Percentiles rank a stretch among this genome's conserved stretches.
Evolutionary conservation across 106 monocot species (phyloP).

Genomic region (Dioscorea alata): DNA sequence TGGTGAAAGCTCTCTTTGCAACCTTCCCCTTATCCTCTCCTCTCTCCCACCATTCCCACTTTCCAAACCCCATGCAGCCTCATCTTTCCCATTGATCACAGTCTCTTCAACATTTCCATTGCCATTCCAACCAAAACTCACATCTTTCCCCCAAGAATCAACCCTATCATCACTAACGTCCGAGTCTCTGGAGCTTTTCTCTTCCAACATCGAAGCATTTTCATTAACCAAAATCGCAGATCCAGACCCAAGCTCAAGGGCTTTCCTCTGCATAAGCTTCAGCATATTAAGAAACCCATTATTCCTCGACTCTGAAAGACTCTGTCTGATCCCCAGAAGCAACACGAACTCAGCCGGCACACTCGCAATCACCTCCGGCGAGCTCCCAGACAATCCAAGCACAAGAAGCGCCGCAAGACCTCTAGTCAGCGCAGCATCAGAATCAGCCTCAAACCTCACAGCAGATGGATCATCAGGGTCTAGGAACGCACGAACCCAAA

Average conservation of each 20-base stretch:
- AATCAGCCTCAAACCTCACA: constrained; percentile 80
- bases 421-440: constrained; percentile 71
- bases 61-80: background rate
- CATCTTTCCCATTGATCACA: background rate
- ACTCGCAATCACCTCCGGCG: constrained; percentile 24
- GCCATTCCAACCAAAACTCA: background rate
- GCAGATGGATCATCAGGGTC: constrained; percentile 38
- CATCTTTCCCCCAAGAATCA: background rate
- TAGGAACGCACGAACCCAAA: constrained; percentile 86
- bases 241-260: constrained; percentile 25
- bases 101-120: background rate
- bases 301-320: constrained; percentile 74
- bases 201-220: background rate
- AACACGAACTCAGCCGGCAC: constrained; percentile 61
- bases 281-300: constrained; percentile 92
- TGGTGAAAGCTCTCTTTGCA: constrained; percentile 45
- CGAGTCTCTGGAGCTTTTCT: background rate
- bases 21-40: constrained; percentile 54
- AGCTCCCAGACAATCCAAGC: constrained; percentile 51
- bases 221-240: background rate
- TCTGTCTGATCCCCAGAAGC: constrained; percentile 72
- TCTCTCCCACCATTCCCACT: constrained; percentile 25
- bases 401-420: constrained; percentile 80
- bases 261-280: constrained; percentile 77
- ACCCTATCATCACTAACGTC: background rate